Evolutionary conservation across 352 stramenopile species (phyloP), one percentile per base, ranked within the genome.

Genomic region (Phytopythium helicoides): DNA sequence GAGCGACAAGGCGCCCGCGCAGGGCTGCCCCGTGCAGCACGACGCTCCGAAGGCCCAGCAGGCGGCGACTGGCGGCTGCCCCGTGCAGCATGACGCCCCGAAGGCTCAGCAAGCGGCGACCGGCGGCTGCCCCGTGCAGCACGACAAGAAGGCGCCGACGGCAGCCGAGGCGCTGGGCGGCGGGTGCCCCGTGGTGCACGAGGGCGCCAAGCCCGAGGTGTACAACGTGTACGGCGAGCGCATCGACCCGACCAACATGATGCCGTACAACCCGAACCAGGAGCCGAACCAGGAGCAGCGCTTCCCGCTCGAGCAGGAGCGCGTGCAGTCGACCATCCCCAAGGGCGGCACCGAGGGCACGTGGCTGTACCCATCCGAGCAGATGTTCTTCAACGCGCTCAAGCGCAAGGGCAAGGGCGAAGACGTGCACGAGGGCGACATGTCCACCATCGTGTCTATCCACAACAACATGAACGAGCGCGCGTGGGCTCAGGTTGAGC

Each of bases 391-490:
- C 72, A 99, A 99, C 71, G 94, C 97, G 26, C 82, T 99, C 22
- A 88, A 88, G 45, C 82, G 97, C 52, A 99, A 99, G 74, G 92
- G 92, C 45, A 99, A 99, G 76, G 84, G 94, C 56, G 94, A 97
- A n/a, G 93, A 98, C 54, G 96, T 98, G 39, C 87, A 98, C 56
- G 93, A 98, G 50, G 85, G 79, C 28, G 86, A 98, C 54, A 89
- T 99, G 46, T 76, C 70, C n/a, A 86, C 74, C 34, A 98, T 99
- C 15, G 95, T 99, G 25, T 95, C 95, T 18, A 97, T 99, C 60
- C 97, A 99, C 84, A 99, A 99, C 83, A 98, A 98, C 73, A 99
- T 99, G 97, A 99, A 99, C 79, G 97, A 99, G 73, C 89, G 88
- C 35, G 98, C 96, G 6, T 99, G 97, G 97, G 71, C 74, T 6